phyloP scores from a whole-genome alignment of 352 stramenopile genomes.

The Phytophthora crassamura region DNA sequence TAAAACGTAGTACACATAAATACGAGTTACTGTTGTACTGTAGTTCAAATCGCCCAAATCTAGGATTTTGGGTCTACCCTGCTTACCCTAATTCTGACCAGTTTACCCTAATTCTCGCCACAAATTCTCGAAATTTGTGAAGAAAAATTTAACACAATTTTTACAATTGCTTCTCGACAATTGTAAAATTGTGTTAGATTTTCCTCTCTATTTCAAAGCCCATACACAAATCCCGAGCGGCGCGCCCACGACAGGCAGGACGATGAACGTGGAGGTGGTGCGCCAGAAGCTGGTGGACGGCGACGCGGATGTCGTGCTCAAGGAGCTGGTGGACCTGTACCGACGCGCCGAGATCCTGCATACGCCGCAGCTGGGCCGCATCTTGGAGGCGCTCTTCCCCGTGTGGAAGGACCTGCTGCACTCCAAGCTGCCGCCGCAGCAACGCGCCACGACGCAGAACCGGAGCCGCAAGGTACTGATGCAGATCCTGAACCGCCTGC shows the following conservation, averaged over 20 bases:
- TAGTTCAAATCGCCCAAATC: too few species aligned
- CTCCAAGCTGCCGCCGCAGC: slow-evolving; percentile 74
- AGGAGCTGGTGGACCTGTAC: slow-evolving; percentile 88
- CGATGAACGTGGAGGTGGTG: slow-evolving; percentile 90
- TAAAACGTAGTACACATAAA: too few species aligned
- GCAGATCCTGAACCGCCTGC: slow-evolving; percentile 95
- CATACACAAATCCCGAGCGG: slow-evolving; percentile 20
- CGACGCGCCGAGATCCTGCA: slow-evolving; percentile 88
- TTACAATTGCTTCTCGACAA: too few species aligned
- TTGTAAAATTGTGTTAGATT: too few species aligned
- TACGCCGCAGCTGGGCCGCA: slow-evolving; percentile 90
- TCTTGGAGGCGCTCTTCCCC: slow-evolving; percentile 93
- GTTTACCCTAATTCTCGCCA: too few species aligned
- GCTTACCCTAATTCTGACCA: too few species aligned
- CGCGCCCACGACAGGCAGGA: slow-evolving; percentile 28
- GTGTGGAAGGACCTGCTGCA: slow-evolving; percentile 90
- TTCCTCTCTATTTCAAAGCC: too few species aligned
- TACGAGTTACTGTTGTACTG: too few species aligned
- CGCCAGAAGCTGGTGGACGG: slow-evolving; percentile 86
- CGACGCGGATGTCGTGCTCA: slow-evolving; percentile 75
- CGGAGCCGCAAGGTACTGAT: slow-evolving; percentile 93
- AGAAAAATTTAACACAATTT: too few species aligned
- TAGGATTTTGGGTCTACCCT: too few species aligned
- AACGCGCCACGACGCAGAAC: slow-evolving; percentile 79
- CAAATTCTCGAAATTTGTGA: too few species aligned